A percentile compares a stretch with the other conserved stretches of the same genome.
Evolutionary conservation across 139 green algal genomes (phyloP).

Genomic region (Tetradesmus lagerheimii): DNA sequence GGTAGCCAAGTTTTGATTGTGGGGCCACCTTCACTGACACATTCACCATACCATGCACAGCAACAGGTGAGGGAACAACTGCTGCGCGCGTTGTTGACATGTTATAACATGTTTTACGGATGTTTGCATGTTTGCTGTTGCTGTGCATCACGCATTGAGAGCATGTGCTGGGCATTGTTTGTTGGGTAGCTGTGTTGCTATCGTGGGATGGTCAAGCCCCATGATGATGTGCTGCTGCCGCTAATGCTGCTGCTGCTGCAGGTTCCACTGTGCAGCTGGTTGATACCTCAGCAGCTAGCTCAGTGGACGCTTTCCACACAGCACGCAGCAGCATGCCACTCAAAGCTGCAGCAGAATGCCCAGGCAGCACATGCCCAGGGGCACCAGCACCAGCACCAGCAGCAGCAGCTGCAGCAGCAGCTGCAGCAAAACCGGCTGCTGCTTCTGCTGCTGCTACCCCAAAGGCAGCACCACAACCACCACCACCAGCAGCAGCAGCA

Average conservation of each 20-base stretch:
- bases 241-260: not conserved
- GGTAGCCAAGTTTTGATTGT: too few relatives aligned
- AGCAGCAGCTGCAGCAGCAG: not conserved
- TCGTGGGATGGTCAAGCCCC: too few relatives aligned
- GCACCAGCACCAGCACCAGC: constrained; percentile 18
- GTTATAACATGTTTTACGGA: too few relatives aligned
- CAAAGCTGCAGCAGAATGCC: not conserved
- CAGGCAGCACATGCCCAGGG: constrained; percentile 18
- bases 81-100: too few relatives aligned
- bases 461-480: not conserved
- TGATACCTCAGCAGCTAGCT: not conserved
- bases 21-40: not conserved
- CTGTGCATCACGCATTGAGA: too few relatives aligned
- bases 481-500: not conserved
- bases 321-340: not conserved
- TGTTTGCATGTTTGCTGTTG: too few relatives aligned
- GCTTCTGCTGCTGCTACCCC: too few relatives aligned
- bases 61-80: not conserved
- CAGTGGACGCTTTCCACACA: not conserved
- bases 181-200: too few relatives aligned
- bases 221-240: not conserved
- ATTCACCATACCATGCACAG: not conserved
- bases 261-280: not conserved
- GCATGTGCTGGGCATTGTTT: too few relatives aligned
- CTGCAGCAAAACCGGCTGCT: not conserved